Evolutionary conservation across 768 basidiomycete species (phyloP).

Genomic region (Psilocybe cyanescens): DNA sequence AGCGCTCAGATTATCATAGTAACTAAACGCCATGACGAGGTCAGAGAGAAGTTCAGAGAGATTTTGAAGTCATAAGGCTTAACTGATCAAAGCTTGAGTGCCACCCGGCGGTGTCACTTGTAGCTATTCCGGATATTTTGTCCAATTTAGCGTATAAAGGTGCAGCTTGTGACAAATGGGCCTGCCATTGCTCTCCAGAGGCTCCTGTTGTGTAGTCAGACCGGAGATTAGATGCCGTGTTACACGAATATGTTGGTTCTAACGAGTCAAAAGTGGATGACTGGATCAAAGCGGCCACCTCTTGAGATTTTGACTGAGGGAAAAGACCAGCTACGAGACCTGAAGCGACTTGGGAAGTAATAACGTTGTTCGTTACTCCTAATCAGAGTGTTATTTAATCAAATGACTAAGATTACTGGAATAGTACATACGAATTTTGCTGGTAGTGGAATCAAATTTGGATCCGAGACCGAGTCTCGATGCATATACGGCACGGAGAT

Average conservation of each 20-base stretch:
- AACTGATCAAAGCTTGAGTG: slow-evolving; percentile 56
- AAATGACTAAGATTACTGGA: not conserved
- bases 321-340: slow-evolving; percentile 50
- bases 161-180: slow-evolving; percentile 41
- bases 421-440: slow-evolving; percentile 38
- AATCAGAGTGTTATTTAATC: not conserved
- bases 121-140: slow-evolving; percentile 43
- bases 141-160: slow-evolving; percentile 46
- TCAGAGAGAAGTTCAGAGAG: not conserved
- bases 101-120: slow-evolving; percentile 47
- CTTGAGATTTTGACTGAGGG: slow-evolving; percentile 34
- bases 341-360: slow-evolving; percentile 56
- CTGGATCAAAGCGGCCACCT: slow-evolving; percentile 40
- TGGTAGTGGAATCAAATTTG: slow-evolving; percentile 33
- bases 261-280: slow-evolving; percentile 47
- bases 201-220: slow-evolving; percentile 41
- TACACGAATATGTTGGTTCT: slow-evolving; percentile 50
- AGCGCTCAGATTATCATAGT: slow-evolving; percentile 55
- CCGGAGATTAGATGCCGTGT: slow-evolving; percentile 35
- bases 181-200: slow-evolving; percentile 40
- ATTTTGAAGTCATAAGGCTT: slow-evolving; percentile 16
- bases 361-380: slow-evolving; percentile 57
- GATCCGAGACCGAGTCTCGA: slow-evolving; percentile 39
- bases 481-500: slow-evolving; percentile 49
- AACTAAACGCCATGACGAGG: slow-evolving; percentile 31